A percentile compares a stretch with the other conserved stretches of the same genome.
Conservation (phyloP, 2,329 filamentous ascomycete genomes). For the Biscogniauxia marginata region DNA sequence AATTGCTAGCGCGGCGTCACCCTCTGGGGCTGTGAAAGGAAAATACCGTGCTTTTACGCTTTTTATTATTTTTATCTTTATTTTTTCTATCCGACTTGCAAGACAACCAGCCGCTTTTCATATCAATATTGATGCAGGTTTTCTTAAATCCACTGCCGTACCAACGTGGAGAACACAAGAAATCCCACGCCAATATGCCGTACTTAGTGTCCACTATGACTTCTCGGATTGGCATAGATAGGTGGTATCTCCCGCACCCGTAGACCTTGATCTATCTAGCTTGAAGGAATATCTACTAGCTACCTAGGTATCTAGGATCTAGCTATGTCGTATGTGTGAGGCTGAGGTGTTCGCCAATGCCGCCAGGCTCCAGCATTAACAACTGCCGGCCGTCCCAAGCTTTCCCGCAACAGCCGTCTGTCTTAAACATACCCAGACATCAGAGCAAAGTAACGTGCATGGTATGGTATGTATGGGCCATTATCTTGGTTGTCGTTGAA, state of each 20-base stretch:
- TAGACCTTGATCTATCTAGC: neutral
- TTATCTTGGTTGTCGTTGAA: neutral
- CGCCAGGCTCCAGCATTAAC: neutral
- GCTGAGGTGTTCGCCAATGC: neutral
- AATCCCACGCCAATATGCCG: too few species aligned
- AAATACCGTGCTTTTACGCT: too few species aligned
- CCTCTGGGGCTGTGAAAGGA: slow-evolving; percentile 16
- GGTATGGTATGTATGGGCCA: neutral
- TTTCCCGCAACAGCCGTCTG: neutral
- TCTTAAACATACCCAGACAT: neutral
- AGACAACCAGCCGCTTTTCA: too few species aligned
- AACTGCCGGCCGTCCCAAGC: neutral
- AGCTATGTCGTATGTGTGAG: neutral
- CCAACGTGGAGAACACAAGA: too few species aligned
- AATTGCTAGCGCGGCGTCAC: slow-evolving; percentile 7
- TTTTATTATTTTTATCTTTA: too few species aligned
- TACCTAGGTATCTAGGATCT: neutral
- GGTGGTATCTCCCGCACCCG: too few species aligned
- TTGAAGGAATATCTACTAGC: neutral
- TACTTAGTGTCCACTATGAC: too few species aligned
- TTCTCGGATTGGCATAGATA: too few species aligned
- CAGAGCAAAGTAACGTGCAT: neutral
- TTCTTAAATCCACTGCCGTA: too few species aligned
- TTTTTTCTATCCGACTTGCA: too few species aligned
- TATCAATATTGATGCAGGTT: too few species aligned